phyloP scores from a whole-genome alignment of 2,329 filamentous ascomycete genomes.

The Paraconiothyrium sp. region DNA sequence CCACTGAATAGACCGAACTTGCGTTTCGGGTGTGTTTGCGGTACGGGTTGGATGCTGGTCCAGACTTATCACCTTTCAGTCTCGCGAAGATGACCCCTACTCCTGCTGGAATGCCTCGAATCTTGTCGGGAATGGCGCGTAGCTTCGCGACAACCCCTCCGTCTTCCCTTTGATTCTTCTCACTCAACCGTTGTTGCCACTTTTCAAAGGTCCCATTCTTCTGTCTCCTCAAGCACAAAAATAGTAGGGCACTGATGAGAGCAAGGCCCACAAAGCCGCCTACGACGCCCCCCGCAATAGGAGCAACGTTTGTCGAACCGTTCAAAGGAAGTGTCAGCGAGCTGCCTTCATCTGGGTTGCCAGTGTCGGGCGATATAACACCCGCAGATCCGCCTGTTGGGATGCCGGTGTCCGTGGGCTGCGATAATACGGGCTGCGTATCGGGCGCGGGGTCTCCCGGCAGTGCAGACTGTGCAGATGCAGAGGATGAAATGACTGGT shows the following conservation, averaged over 20 bases:
- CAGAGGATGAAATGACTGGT: conserved; percentile 12
- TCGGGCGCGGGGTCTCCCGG: conserved; percentile 15
- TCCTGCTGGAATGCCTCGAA: conserved; percentile 33
- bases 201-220: conserved; percentile 32
- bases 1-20: conserved; percentile 45
- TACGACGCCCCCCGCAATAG: conserved; percentile 47
- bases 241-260: conserved; percentile 42
- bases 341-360: conserved; percentile 22
- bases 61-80: conserved; percentile 39
- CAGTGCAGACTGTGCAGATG: conserved; percentile 18
- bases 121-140: conserved; percentile 24
- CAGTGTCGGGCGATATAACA: conserved; percentile 39
- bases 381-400: conserved; percentile 40
- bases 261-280: conserved; percentile 46
- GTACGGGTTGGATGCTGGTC: conserved; percentile 39
- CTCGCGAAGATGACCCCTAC: conserved; percentile 37
- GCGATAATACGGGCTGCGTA: conserved; percentile 25
- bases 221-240: conserved; percentile 45
- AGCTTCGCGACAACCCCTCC: conserved; percentile 21
- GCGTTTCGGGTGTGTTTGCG: conserved; percentile 41
- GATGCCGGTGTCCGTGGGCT: conserved; percentile 25
- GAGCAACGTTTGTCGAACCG: conserved; percentile 36
- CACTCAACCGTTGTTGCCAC: conserved; percentile 28
- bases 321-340: conserved; percentile 31
- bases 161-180: conserved; percentile 27